Percentiles rank a stretch among this genome's conserved stretches.
These are phyloP conservation scores for Grifola frondosa DNA, from an alignment of 1,284 basidiomycete species.

Conservation along the genomic window DNA sequence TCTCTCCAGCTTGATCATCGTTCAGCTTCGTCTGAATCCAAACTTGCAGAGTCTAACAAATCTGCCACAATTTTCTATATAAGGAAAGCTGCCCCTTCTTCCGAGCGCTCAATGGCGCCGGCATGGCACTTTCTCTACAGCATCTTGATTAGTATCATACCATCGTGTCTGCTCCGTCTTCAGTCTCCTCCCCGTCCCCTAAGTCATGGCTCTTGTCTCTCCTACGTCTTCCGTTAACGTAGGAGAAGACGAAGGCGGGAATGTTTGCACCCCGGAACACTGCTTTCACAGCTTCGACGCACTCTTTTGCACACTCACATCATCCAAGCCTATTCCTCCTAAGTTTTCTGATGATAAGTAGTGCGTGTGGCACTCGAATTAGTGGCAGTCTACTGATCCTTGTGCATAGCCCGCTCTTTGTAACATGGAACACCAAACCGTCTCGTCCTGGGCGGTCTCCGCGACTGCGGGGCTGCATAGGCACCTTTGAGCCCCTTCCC, in stretches of 20 bases:
- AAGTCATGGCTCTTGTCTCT: conserved; percentile 49
- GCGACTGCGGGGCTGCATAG: conserved; percentile 90
- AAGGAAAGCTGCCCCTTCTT: no score
- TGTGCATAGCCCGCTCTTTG: conserved; percentile 82
- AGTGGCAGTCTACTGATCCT: conserved; percentile 3
- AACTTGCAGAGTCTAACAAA: no score
- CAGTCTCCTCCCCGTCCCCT: no score
- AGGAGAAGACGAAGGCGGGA: conserved; percentile 35
- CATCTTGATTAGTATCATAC: background rate
- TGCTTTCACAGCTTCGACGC: conserved; percentile 80
- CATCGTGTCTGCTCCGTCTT: no score
- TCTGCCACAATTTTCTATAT: no score
- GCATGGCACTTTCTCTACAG: conserved; percentile 27
- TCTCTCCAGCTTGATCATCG: no score
- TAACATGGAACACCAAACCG: conserved; percentile 88
- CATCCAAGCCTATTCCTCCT: conserved; percentile 51
- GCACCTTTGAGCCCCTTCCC: conserved; percentile 82
- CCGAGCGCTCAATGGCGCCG: background rate
- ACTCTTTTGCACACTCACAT: conserved; percentile 69
- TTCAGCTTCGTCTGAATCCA: no score
- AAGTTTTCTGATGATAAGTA: conserved; percentile 69
- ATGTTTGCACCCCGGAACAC: conserved; percentile 66
- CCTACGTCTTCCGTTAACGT: conserved; percentile 38
- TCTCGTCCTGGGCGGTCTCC: conserved; percentile 58
- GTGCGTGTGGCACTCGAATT: conserved; percentile 42